Evolutionary conservation across 768 basidiomycete genomes (phyloP).

Genomic region (Lactarius tabidus): DNA sequence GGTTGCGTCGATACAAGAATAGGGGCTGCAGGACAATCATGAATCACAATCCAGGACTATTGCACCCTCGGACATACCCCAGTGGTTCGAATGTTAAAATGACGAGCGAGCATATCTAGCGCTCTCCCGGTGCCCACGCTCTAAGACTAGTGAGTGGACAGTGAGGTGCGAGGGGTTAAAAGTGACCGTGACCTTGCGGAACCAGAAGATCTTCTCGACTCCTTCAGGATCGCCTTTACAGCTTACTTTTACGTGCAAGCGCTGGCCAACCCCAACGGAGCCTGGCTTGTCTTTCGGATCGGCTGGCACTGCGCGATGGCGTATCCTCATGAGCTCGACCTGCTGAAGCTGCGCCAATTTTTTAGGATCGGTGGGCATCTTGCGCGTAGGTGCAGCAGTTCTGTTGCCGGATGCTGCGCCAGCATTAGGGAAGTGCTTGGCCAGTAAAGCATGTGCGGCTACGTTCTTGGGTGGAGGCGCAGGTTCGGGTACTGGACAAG

Average conservation of each 20-base stretch:
- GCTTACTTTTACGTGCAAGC: constrained; percentile 53
- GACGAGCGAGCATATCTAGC: constrained; percentile 49
- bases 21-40: constrained; percentile 36
- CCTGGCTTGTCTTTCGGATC: constrained; percentile 54
- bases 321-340: constrained; percentile 69
- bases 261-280: constrained; percentile 48
- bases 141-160: constrained; percentile 33
- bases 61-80: constrained; percentile 11
- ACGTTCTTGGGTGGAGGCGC: constrained; percentile 37
- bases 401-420: constrained; percentile 20
- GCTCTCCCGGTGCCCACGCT: constrained; percentile 54
- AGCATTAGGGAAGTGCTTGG: constrained; percentile 44
- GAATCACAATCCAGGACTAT: constrained; percentile 28
- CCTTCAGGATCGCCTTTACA: constrained; percentile 30
- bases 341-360: constrained; percentile 53
- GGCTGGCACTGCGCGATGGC: constrained; percentile 60
- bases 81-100: constrained; percentile 34
- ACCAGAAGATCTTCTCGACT: constrained; percentile 57
- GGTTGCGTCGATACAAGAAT: constrained; percentile 33
- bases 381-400: constrained; percentile 23
- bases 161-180: background rate
- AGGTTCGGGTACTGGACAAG: constrained; percentile 38
- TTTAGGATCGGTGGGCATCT: constrained; percentile 44
- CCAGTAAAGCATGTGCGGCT: constrained; percentile 50
- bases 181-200: constrained; percentile 62